These are phyloP conservation scores for Phialocephala sp. DNA, from an alignment of 2,329 filamentous ascomycete species.

Conservation along the genomic window DNA sequence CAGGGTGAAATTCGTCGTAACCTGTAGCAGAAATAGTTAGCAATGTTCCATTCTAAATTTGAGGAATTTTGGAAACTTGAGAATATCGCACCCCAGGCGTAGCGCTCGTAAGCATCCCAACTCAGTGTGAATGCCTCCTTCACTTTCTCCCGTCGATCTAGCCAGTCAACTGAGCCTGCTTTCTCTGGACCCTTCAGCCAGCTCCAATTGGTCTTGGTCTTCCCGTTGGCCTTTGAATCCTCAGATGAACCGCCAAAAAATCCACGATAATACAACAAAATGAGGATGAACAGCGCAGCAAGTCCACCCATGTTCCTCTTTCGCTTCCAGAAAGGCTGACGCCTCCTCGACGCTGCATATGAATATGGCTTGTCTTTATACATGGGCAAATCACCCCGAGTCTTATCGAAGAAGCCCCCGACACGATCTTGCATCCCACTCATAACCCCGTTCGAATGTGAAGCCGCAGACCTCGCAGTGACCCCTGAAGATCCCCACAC, in stretches of 20 bases:
- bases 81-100: slow-evolving; percentile 79
- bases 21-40: slow-evolving; percentile 53
- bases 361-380: slow-evolving; percentile 99
- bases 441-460: slow-evolving; percentile 46
- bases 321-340: slow-evolving; percentile 64
- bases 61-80: neutral
- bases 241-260: slow-evolving; percentile 66
- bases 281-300: slow-evolving; percentile 59
- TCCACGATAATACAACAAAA: slow-evolving; percentile 60
- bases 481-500: slow-evolving; percentile 64
- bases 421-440: slow-evolving; percentile 65
- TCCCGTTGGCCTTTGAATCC: slow-evolving; percentile 40
- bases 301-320: slow-evolving; percentile 62
- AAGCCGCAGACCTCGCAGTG: slow-evolving; percentile 45
- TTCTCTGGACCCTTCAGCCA: slow-evolving; percentile 61
- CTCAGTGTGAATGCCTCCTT: slow-evolving; percentile 89
- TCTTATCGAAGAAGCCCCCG: slow-evolving; percentile 66
- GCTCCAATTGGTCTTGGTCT: slow-evolving; percentile 56
- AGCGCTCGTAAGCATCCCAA: slow-evolving; percentile 90
- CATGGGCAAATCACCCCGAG: slow-evolving; percentile 74
- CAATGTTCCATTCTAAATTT: slow-evolving; percentile 12
- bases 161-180: slow-evolving; percentile 68
- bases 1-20: slow-evolving; percentile 85
- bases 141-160: slow-evolving; percentile 76
- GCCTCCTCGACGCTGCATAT: slow-evolving; percentile 65